A percentile compares a stretch with the other conserved stretches of the same genome.
These are phyloP conservation scores for Rhodomyrtus psidioides DNA, from an alignment of 441 rosid species.

Conservation along the genomic window DNA sequence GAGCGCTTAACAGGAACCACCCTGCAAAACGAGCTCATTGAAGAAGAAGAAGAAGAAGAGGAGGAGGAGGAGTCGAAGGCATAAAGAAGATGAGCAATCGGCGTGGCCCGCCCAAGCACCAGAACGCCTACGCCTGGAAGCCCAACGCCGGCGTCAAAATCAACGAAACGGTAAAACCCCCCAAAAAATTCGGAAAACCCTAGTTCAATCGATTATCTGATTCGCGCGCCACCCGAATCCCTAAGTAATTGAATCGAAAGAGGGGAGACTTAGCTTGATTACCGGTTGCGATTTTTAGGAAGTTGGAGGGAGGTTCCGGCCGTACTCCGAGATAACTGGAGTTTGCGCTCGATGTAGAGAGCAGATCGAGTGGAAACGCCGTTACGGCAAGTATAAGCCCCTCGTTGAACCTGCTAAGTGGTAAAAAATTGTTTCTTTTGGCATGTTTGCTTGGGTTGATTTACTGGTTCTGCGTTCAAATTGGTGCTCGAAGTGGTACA, in stretches of 20 bases:
- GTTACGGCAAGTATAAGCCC: constrained; percentile 81
- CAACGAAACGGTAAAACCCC: constrained; percentile 60
- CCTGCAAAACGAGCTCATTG: neutral
- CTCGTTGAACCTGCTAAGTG: constrained; percentile 79
- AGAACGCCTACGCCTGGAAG: constrained; percentile 73
- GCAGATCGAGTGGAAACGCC: constrained; percentile 94
- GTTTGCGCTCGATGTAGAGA: constrained; percentile 80
- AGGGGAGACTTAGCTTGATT: neutral
- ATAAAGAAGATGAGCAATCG: constrained; percentile 37
- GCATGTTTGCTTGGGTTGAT: neutral
- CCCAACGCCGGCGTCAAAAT: constrained; percentile 83
- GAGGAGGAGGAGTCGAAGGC: neutral
- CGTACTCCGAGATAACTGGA: constrained; percentile 71
- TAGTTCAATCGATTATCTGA: neutral
- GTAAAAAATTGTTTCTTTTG: constrained; percentile 10
- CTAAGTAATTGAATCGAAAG: neutral
- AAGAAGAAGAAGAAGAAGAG: neutral
- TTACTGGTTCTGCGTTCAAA: neutral
- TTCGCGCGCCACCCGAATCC: neutral
- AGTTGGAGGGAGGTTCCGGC: constrained; percentile 75
- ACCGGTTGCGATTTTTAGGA: constrained; percentile 27
- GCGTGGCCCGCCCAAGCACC: constrained; percentile 86
- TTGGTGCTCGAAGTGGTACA: neutral
- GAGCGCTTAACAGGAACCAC: neutral
- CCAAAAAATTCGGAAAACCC: neutral